Conservation (phyloP, 2,329 filamentous ascomycete genomes). For the Phaeosphaeriaceae sp. region DNA sequence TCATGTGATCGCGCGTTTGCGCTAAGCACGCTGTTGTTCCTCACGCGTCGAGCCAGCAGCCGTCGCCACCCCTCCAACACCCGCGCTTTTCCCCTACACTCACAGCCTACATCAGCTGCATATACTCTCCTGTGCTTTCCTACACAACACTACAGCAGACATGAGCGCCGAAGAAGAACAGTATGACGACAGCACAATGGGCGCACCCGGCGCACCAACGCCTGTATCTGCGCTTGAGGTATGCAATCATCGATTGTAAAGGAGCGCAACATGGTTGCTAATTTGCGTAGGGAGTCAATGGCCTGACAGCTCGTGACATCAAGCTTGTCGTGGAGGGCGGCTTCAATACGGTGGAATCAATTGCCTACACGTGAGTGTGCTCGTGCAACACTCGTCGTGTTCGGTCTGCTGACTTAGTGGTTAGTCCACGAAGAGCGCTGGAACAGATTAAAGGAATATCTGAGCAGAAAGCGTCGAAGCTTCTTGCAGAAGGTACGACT, state of each 20-base stretch:
- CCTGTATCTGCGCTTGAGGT: slow-evolving; percentile 87
- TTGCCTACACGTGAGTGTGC: slow-evolving; percentile 81
- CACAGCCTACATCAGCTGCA: not conserved
- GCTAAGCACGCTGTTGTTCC: slow-evolving; percentile 14
- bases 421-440: slow-evolving; percentile 72
- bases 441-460: slow-evolving; percentile 99
- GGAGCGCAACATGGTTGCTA: not conserved
- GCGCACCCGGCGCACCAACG: slow-evolving; percentile 91
- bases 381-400: not conserved
- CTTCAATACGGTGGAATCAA: slow-evolving; percentile 92
- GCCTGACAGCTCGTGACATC: slow-evolving; percentile 93
- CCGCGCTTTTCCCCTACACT: slow-evolving; percentile 3
- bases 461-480: slow-evolving; percentile 92
- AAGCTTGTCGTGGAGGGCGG: slow-evolving; percentile 91
- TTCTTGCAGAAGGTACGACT: slow-evolving; percentile 80
- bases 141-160: slow-evolving; percentile 6
- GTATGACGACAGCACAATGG: slow-evolving; percentile 70
- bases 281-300: slow-evolving; percentile 75
- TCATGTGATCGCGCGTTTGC: slow-evolving; percentile 36
- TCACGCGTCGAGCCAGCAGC: slow-evolving; percentile 8
- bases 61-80: slow-evolving; percentile 19
- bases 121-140: not conserved
- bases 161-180: slow-evolving; percentile 66
- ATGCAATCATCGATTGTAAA: slow-evolving; percentile 36
- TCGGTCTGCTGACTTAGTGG: slow-evolving; percentile 26